These are phyloP conservation scores for Yamadazyma dendronema DNA, from an alignment of 1,139 yeast species.

Conservation along the genomic window DNA sequence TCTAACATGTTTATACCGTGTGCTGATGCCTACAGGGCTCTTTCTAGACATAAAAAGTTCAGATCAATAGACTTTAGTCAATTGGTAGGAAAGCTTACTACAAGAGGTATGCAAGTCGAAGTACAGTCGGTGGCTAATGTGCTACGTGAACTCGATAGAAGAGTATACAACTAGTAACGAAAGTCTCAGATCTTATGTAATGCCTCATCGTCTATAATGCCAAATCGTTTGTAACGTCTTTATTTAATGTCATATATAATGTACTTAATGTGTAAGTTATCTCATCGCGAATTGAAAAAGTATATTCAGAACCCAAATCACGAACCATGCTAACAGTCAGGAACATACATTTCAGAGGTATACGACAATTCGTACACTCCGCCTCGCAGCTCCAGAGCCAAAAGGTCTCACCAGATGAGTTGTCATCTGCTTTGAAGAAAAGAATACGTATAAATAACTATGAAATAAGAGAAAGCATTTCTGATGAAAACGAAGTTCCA, in stretches of 20 bases:
- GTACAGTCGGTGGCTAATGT: constrained; percentile 85
- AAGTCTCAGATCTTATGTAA: not conserved
- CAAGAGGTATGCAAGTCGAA: constrained; percentile 86
- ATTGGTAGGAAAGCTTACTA: constrained; percentile 71
- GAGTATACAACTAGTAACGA: constrained; percentile 45
- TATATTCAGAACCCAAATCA: not conserved
- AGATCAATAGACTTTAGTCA: constrained; percentile 69
- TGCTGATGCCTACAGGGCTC: constrained; percentile 83
- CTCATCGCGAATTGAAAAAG: constrained; percentile 1
- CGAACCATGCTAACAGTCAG: too few relatives aligned
- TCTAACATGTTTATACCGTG: constrained; percentile 67
- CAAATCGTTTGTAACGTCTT: too few relatives aligned
- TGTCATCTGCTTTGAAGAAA: constrained; percentile 11
- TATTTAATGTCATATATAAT: not conserved
- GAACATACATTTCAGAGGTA: too few relatives aligned
- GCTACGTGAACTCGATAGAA: constrained; percentile 71
- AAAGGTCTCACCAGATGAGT: constrained; percentile 13
- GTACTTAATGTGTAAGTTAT: not conserved
- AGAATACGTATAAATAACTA: constrained; percentile 8
- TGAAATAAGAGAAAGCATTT: constrained; percentile 8
- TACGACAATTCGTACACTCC: not conserved
- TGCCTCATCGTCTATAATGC: too few relatives aligned
- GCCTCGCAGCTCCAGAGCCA: not conserved
- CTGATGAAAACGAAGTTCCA: constrained; percentile 7
- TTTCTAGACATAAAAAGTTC: constrained; percentile 77